Percentiles rank a stretch among this genome's conserved stretches.
These are phyloP conservation scores for Cytospora leucostoma DNA, from an alignment of 2,329 filamentous ascomycete species.

Conservation along the genomic window DNA sequence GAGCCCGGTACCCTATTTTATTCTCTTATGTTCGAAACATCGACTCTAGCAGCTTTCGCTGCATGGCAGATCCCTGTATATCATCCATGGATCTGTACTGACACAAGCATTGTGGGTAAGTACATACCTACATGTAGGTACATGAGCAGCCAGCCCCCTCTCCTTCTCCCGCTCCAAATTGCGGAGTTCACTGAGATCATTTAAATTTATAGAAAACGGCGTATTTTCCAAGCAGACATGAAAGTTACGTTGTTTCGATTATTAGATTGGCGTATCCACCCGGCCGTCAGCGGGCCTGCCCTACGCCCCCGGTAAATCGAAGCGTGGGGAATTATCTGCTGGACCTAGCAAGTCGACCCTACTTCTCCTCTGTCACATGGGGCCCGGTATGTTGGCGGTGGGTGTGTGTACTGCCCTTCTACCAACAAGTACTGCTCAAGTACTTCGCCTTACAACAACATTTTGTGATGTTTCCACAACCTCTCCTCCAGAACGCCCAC, in stretches of 20 bases:
- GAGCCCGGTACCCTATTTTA: not conserved
- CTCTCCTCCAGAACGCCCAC: conserved; percentile 8
- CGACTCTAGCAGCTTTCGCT: conserved; percentile 1
- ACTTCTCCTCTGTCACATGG: conserved; percentile 18
- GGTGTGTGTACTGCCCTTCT: conserved; percentile 20
- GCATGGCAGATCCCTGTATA: conserved; percentile 11
- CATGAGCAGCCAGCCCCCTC: not conserved
- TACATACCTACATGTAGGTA: conserved; percentile 2
- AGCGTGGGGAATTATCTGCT: conserved; percentile 20
- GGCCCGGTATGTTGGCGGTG: conserved; percentile 23
- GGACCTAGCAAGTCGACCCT: conserved; percentile 10
- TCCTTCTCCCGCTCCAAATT: conserved; percentile 14
- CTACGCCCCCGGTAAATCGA: conserved; percentile 24
- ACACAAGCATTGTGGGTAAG: conserved; percentile 11
- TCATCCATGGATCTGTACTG: not conserved
- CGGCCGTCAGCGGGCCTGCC: conserved; percentile 17
- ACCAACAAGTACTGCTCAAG: conserved; percentile 25
- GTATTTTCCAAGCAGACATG: conserved; percentile 12
- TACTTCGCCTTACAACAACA: conserved; percentile 17
- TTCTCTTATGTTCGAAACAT: not conserved
- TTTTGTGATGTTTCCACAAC: conserved; percentile 15
- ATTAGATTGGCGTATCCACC: conserved; percentile 22
- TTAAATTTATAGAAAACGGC: conserved; percentile 11
- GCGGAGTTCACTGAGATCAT: conserved; percentile 17
- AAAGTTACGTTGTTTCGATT: conserved; percentile 17